Evolutionary conservation across 306 rosid genomes (phyloP), one percentile per base, ranked within the genome.

Genomic region (Fagus sylvatica): DNA sequence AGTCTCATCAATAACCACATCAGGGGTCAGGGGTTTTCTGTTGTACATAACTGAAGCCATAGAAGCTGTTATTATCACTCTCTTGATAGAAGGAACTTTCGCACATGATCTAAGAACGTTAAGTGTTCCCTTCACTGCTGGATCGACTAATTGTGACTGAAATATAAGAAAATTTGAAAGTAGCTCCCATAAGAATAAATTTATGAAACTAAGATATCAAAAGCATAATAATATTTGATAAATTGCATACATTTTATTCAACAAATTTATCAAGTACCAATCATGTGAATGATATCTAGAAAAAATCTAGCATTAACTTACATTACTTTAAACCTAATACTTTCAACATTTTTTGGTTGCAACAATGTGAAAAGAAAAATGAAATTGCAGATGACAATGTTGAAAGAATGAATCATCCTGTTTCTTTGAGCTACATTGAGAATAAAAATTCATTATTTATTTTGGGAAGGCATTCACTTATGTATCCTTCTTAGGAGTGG

Each of bases 1-100:
- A 32, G 87, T 79, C 73, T 83, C 81, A 33, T 83, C 84, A 1
- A 79, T 71, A 1, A 65, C 33, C 7, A 64, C 84, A 62, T 79
- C 86, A 3, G 77, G 59, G 4, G 67, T 10, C n/a, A 71, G 33
- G 39, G 83, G 72, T 71, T 4, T 54, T 70, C 78, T 68, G 7
- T 32, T 79, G 53, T 0, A 1, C 1, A 16, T 6, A 12, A 79
- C 72, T 8, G 81, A 4, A 41, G 81, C 74, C 28, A 54, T 55
- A 34, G 81, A 83, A 17, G 87, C 79, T 48, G 84, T 83, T 49
- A 78, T 34, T 15, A 78, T 75, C 65, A 71, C 82, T 67, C 66
- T 71, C 57, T 61, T 71, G 42, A 78, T 71, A 15, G 77, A 71
- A 1, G 82, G 64, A 36, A 37, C 77, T 67, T 78, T 78, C 2